Conservation (phyloP, 78 protist genomes). For the Dictyostelium capitatum region DNA sequence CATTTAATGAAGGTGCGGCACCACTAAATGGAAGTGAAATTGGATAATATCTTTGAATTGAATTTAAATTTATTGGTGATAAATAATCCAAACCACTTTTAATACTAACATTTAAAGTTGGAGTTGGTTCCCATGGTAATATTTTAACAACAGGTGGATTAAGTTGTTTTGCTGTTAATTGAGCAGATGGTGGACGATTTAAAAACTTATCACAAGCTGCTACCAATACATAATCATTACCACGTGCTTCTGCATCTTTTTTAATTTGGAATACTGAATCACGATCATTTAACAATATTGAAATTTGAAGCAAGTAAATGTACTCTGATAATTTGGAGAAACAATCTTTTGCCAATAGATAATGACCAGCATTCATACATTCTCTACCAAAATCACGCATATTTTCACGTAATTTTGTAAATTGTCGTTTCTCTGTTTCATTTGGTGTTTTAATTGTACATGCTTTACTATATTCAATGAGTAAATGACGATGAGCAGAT, state of each 20-base stretch:
- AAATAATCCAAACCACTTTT: conserved; percentile 57
- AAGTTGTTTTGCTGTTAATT: not conserved
- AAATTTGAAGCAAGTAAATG: conserved; percentile 46
- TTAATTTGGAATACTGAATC: not conserved
- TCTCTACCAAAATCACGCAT: conserved; percentile 72
- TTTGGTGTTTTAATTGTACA: not conserved
- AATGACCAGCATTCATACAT: conserved; percentile 77
- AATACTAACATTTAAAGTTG: conserved; percentile 21
- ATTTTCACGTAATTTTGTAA: conserved; percentile 30
- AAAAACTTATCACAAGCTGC: conserved; percentile 58
- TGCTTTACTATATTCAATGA: conserved; percentile 1
- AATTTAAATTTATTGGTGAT: conserved; percentile 49
- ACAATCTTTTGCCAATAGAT: conserved; percentile 50
- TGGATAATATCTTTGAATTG: conserved; percentile 56
- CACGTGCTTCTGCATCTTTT: conserved; percentile 5
- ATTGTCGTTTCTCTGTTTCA: conserved; percentile 29
- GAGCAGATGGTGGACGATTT: not conserved
- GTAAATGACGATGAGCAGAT: conserved; percentile 31
- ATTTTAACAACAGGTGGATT: conserved; percentile 76
- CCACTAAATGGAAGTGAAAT: conserved; percentile 27
- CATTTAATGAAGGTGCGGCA: conserved; percentile 37
- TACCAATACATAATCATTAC: not conserved
- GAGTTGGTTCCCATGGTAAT: conserved; percentile 70
- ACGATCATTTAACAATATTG: conserved; percentile 45
- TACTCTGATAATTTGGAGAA: conserved; percentile 16